These are phyloP conservation scores for Parachlorella kessleri DNA, from an alignment of 139 green algal genomes.

Conservation along the genomic window DNA sequence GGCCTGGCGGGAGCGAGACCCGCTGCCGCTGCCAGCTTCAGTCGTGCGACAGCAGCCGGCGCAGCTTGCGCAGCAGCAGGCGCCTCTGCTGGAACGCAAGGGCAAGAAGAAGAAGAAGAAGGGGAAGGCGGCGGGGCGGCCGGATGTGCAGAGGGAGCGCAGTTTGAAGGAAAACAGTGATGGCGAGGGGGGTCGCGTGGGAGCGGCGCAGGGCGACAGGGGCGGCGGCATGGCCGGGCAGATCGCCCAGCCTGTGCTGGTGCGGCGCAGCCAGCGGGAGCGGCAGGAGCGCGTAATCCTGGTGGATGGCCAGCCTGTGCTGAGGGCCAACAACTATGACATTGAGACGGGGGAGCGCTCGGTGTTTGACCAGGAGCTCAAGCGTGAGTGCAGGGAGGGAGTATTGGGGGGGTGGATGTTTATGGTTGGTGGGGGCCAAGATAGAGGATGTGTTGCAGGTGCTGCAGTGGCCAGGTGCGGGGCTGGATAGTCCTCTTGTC, in stretches of 20 bases:
- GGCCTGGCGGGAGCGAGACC: neutral
- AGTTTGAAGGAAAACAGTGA: no score
- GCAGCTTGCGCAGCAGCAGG: neutral
- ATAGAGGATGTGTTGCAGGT: no score
- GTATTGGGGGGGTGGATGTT: no score
- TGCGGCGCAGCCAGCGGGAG: slow-evolving; percentile 3
- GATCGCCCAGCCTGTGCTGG: slow-evolving; percentile 1
- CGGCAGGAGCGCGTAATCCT: neutral
- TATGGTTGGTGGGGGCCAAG: no score
- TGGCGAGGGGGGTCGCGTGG: no score
- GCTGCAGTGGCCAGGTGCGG: no score
- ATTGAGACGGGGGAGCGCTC: slow-evolving; percentile 56
- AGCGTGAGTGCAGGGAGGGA: neutral
- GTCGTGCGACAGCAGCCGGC: neutral
- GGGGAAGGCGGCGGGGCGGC: neutral
- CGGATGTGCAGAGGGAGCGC: no score
- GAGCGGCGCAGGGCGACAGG: no score
- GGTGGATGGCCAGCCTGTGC: slow-evolving; percentile 54
- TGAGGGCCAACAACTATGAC: slow-evolving; percentile 72
- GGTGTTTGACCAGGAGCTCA: slow-evolving; percentile 51
- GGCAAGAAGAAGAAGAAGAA: no score
- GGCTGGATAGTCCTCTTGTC: no score
- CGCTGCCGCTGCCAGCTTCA: slow-evolving; percentile 13
- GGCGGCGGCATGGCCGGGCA: no score
- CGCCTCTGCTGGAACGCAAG: neutral